phyloP scores from a whole-genome alignment of 345 rosid genomes.

The Durio zibethinus region DNA sequence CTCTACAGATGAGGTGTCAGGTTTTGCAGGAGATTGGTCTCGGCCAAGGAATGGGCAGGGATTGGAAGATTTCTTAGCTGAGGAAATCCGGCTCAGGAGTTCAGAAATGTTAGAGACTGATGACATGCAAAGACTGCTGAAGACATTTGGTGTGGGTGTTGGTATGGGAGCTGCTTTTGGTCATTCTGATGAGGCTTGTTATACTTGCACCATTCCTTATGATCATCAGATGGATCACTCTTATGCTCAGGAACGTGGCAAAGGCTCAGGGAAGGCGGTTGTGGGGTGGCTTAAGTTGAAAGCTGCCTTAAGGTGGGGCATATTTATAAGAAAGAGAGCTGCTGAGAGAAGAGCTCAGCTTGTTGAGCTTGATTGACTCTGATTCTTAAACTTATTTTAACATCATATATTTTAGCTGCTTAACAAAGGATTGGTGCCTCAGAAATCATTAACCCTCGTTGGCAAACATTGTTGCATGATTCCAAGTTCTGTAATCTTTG shows the following conservation, averaged over 20 bases:
- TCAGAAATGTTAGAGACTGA: constrained; percentile 82
- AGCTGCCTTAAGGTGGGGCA: constrained; percentile 95
- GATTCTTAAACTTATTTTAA: neutral
- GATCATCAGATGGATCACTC: constrained; percentile 44
- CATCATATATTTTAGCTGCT: neutral
- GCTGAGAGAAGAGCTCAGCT: constrained; percentile 88
- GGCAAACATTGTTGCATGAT: neutral
- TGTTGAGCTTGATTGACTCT: constrained; percentile 62
- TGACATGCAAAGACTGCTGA: constrained; percentile 86
- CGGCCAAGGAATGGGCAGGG: constrained; percentile 46
- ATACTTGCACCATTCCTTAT: constrained; percentile 47
- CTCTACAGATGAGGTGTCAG: constrained; percentile 33
- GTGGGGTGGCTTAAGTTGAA: constrained; percentile 94
- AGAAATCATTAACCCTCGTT: neutral
- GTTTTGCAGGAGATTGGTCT: constrained; percentile 64
- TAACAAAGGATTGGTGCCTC: constrained; percentile 10
- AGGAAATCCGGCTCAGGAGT: constrained; percentile 74
- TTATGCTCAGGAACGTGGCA: constrained; percentile 29
- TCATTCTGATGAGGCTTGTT: constrained; percentile 51
- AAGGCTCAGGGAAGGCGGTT: constrained; percentile 83
- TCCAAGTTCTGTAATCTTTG: constrained; percentile 2
- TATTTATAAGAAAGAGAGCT: constrained; percentile 87
- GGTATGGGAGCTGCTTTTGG: constrained; percentile 50
- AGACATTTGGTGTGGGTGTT: constrained; percentile 49
- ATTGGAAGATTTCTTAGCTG: constrained; percentile 57